Evolutionary conservation across 2,329 filamentous ascomycete genomes (phyloP), one percentile per base, ranked within the genome.

Genomic region (Didymella sp.): DNA sequence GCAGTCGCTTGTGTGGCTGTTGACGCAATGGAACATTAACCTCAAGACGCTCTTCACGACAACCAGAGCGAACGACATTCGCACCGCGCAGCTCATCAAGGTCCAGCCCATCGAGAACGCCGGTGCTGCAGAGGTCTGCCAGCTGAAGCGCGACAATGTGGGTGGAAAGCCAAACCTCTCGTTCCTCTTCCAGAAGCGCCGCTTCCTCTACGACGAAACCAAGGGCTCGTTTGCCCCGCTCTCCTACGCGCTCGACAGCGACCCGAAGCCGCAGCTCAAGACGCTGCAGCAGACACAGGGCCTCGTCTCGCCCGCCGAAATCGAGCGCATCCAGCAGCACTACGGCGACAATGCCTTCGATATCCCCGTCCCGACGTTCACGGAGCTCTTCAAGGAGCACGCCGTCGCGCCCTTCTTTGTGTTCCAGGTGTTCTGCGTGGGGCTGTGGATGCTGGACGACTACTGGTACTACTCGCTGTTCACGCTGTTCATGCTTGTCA

Each of bases 401-500:
- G 94, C 96, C 22, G 96, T 99, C 21, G 96, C 96, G 21, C 95
- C 95, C 5, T 99, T 99, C 83, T 99, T 99, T 79, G 93, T 99
- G 62, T 99, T 99, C 80, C 95, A 99, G 82, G 84, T 99, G 60
- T 99, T 99, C 82, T 99, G 96, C 70, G 95, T 99, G 56, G 96
- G 95, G 15, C 81, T 99, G 59, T 99, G 95, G 95, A 91, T 98
- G 88, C 81, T 99, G 73, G 95, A 99, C 73, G 96, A 99, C 79
- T 99, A 98, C 80, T 99, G 96, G 95, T 99, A 99, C 82, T 99
- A 99, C 80, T 98, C 95, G 60, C 86, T 99, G 19, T 99, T 99
- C 78, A 99, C 96, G 0, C 87, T 99, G 21, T 93, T 98, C 81
- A 99, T 99, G 96, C 86, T 99, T 53, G 92, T 99, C 66, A 89